Conservation (phyloP, 345 rosid genomes). For the Ceriops zippeliana region DNA sequence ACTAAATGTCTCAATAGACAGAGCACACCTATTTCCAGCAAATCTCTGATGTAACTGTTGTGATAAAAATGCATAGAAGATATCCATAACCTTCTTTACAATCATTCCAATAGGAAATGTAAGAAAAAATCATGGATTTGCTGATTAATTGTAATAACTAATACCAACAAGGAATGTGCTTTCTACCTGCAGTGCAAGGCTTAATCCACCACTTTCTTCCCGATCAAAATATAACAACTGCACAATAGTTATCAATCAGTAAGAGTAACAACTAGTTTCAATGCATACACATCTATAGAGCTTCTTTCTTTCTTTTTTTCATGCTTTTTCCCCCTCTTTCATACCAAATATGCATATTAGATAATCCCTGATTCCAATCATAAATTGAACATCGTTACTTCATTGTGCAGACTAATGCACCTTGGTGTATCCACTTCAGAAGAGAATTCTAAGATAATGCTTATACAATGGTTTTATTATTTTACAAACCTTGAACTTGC, state of each 20-base stretch:
- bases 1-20: no score
- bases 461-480: constrained; percentile 11
- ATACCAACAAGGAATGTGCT: background rate
- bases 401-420: background rate
- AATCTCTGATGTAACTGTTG: no score
- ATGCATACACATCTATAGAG: background rate
- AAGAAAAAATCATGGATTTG: background rate
- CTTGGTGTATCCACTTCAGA: background rate
- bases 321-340: background rate
- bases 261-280: background rate
- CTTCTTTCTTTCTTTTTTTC: background rate
- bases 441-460: background rate
- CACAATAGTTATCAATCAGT: constrained; percentile 29
- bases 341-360: background rate
- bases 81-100: background rate
- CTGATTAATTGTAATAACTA: background rate
- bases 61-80: background rate
- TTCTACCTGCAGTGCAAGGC: constrained; percentile 88
- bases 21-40: no score
- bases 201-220: constrained; percentile 74
- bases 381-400: no score
- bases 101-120: background rate
- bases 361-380: no score
- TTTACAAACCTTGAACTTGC: constrained; percentile 87
- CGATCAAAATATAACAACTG: constrained; percentile 91